Percentiles rank a stretch among this genome's conserved stretches.
Conservation (phyloP, 179 eudicot genomes). For the Gypsophila paniculata region DNA sequence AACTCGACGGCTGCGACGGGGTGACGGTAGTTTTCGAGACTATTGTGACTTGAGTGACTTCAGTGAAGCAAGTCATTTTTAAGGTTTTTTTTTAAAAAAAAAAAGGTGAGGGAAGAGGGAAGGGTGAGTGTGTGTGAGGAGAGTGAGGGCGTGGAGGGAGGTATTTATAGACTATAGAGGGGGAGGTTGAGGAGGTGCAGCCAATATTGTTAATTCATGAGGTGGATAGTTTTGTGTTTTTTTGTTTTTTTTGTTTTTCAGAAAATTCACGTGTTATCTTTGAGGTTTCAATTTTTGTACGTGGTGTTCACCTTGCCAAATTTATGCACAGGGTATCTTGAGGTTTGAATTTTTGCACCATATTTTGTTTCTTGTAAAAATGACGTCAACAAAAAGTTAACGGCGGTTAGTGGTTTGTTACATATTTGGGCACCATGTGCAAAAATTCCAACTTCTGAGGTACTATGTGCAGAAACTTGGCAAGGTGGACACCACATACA, state of each 20-base stretch:
- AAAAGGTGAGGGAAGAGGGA: neutral
- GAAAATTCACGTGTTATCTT: no score
- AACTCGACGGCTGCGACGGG: conserved; percentile 27
- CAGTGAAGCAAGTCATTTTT: conserved; percentile 41
- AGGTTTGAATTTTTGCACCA: no score
- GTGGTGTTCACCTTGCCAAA: no score
- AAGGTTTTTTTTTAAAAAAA: neutral
- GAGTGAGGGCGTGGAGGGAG: conserved; percentile 20
- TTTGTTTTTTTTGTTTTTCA: neutral
- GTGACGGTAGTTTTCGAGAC: conserved; percentile 31
- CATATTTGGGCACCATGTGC: no score
- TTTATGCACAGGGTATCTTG: no score
- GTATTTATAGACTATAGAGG: conserved; percentile 33
- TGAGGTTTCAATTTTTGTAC: no score
- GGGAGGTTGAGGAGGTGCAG: conserved; percentile 19
- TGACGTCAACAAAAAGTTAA: no score
- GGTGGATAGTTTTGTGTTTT: conserved; percentile 20
- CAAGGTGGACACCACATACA: no score
- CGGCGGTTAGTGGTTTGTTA: no score
- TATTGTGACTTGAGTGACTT: conserved; percentile 14
- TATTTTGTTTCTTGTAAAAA: no score
- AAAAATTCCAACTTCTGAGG: no score
- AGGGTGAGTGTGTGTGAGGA: conserved; percentile 1
- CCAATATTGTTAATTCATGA: conserved; percentile 18
- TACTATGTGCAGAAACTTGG: no score